These are phyloP conservation scores for Paramecium biaurelia DNA, from an alignment of 73 alveolate species.

Conservation along the genomic window DNA sequence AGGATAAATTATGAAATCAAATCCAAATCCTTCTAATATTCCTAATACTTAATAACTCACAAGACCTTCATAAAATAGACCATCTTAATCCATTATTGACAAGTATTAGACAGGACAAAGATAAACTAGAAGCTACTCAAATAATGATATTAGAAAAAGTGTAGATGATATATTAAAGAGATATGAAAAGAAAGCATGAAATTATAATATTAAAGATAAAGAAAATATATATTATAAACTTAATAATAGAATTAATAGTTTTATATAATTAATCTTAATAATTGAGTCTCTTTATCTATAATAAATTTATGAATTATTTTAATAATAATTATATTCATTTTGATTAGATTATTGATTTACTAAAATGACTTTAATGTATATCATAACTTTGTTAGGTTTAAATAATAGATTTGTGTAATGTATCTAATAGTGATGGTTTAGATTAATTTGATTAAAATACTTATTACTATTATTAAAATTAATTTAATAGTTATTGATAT, in stretches of 20 bases:
- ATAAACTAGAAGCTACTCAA: neutral
- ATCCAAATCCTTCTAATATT: neutral
- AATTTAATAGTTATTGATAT: neutral
- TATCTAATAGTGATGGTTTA: neutral
- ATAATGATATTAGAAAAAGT: slow-evolving; percentile 15
- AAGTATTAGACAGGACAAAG: neutral
- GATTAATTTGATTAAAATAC: neutral
- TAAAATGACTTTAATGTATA: neutral
- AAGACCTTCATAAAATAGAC: neutral
- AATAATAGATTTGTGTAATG: neutral
- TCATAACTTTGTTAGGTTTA: neutral
- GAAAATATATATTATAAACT: neutral
- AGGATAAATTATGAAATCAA: neutral
- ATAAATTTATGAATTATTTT: too few relatives aligned
- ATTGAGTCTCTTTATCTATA: too few relatives aligned
- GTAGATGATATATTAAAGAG: slow-evolving; percentile 18
- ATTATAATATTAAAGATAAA: neutral
- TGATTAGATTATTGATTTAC: neutral
- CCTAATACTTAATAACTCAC: neutral
- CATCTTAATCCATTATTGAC: slow-evolving; percentile 32
- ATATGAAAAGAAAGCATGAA: slow-evolving; percentile 3
- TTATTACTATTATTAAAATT: neutral
- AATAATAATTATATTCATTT: neutral
- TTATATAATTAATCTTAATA: too few relatives aligned
- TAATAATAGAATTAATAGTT: neutral